phyloP scores from a whole-genome alignment of 306 rosid genomes.

The Acacia acuminata region DNA sequence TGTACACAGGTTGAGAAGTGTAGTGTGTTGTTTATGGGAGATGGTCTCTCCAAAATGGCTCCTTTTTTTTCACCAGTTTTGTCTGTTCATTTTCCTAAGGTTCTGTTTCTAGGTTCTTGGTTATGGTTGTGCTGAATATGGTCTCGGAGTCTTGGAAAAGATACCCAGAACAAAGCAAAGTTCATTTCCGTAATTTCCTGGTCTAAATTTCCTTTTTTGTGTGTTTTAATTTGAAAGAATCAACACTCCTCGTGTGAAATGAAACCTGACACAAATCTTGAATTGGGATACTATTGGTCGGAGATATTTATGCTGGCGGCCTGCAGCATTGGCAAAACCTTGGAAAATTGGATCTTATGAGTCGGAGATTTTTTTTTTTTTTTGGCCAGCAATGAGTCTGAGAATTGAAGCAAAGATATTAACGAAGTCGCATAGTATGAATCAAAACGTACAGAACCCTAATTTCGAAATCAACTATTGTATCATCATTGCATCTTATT shows the following conservation, averaged over 20 bases:
- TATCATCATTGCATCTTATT: neutral
- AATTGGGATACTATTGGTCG: neutral
- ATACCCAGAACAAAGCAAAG: conserved; percentile 13
- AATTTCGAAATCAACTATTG: neutral
- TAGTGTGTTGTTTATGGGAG: conserved; percentile 24
- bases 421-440: neutral
- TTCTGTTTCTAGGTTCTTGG: conserved; percentile 1
- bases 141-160: conserved; percentile 29
- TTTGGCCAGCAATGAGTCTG: neutral
- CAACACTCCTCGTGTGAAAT: neutral
- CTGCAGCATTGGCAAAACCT: neutral
- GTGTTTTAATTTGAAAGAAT: neutral
- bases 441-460: neutral
- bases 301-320: neutral
- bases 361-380: neutral
- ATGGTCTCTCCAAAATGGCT: conserved; percentile 29
- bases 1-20: conserved; percentile 27
- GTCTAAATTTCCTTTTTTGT: neutral
- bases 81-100: neutral
- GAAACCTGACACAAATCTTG: neutral
- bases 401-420: neutral
- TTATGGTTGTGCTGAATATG: conserved; percentile 20
- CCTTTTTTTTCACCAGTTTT: conserved; percentile 4
- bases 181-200: neutral
- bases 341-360: neutral